Conservation (phyloP, 2,329 filamentous ascomycete genomes). For the Phyllosticta citribraziliensis region DNA sequence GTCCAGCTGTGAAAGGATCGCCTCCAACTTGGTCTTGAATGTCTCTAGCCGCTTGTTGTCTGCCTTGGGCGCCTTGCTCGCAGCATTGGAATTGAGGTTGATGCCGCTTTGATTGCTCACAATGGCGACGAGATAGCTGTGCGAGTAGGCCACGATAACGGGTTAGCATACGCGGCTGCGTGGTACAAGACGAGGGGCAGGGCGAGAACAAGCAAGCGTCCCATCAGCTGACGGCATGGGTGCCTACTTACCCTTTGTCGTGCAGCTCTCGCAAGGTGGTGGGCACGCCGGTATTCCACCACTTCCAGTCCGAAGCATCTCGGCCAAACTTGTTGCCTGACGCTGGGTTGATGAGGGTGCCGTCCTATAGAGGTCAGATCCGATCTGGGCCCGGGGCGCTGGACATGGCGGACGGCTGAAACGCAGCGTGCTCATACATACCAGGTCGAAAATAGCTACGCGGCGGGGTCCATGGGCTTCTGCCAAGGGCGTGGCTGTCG, state of each 20-base stretch:
- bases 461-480: constrained; percentile 15
- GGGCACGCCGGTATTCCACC: constrained; percentile 74
- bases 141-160: background rate
- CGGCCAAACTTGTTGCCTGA: constrained; percentile 72
- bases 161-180: constrained; percentile 3
- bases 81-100: constrained; percentile 50
- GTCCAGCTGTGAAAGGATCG: constrained; percentile 61
- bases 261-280: constrained; percentile 56
- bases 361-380: constrained; percentile 50
- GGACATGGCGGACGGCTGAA: constrained; percentile 3
- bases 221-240: constrained; percentile 10
- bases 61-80: constrained; percentile 52
- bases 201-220: constrained; percentile 2
- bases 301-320: constrained; percentile 76
- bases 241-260: constrained; percentile 50
- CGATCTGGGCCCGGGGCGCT: background rate
- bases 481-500: constrained; percentile 12
- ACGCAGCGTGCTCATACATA: constrained; percentile 15
- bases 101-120: constrained; percentile 86
- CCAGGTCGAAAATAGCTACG: constrained; percentile 31
- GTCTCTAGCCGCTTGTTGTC: constrained; percentile 58
- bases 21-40: constrained; percentile 74
- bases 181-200: constrained; percentile 8
- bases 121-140: constrained; percentile 64
- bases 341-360: constrained; percentile 69